A percentile compares a stretch with the other conserved stretches of the same genome.
Evolutionary conservation across 176 grass and related monocot species (phyloP).

Genomic region (Zea luxurians): DNA sequence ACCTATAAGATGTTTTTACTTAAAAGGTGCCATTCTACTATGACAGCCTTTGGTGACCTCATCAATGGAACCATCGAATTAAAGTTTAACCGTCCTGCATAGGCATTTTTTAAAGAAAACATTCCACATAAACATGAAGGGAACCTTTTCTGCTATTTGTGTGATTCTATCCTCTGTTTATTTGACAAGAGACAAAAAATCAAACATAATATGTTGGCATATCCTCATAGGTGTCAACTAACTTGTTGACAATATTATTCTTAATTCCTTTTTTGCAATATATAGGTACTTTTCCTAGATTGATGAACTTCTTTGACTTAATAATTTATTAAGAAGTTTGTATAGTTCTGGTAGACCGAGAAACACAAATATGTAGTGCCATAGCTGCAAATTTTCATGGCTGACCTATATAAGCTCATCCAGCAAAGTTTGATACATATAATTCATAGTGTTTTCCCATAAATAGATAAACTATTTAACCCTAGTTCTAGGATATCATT

Average conservation of each 20-base stretch:
- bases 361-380: neutral
- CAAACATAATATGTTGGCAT: neutral
- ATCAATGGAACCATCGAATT: neutral
- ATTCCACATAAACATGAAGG: neutral
- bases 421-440: constrained; percentile 7
- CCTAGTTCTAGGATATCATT: constrained; percentile 81
- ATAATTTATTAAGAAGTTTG: neutral
- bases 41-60: neutral
- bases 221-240: neutral
- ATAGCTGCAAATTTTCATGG: neutral
- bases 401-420: neutral
- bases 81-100: neutral
- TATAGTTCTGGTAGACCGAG: neutral
- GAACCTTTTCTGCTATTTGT: neutral
- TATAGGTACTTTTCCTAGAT: neutral
- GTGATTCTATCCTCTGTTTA: neutral
- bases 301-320: neutral
- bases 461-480: constrained; percentile 55
- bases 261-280: neutral
- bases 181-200: neutral
- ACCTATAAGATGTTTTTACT: neutral
- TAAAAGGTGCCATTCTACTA: neutral
- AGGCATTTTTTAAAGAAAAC: neutral
- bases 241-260: constrained; percentile 3
- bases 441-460: constrained; percentile 1